These are phyloP conservation scores for Carex kokanica DNA, from an alignment of 176 grass and related monocot species.

Conservation along the genomic window DNA sequence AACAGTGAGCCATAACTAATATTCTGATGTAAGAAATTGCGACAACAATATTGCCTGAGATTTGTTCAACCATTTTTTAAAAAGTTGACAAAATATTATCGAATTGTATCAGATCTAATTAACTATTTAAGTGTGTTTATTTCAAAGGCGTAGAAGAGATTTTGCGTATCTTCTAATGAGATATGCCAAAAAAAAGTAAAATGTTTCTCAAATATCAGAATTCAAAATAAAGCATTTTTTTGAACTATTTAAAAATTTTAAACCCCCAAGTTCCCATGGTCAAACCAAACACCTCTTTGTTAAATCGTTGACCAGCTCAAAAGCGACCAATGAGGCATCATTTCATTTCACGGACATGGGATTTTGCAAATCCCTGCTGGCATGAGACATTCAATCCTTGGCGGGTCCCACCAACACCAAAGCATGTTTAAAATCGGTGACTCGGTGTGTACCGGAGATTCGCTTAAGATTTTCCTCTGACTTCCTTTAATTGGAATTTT, in stretches of 20 bases:
- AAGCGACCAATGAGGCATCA: neutral
- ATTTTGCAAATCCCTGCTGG: neutral
- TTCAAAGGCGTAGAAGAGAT: neutral
- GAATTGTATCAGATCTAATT: neutral
- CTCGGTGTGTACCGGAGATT: conserved; percentile 10
- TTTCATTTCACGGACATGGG: neutral
- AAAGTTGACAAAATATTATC: neutral
- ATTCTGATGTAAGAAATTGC: neutral
- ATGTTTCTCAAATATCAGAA: neutral
- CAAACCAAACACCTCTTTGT: conserved; percentile 16
- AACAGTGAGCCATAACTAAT: too few species aligned
- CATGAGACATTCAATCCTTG: neutral
- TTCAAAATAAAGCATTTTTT: neutral
- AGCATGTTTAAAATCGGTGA: conserved; percentile 12
- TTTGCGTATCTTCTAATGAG: conserved; percentile 15
- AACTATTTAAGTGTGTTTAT: neutral
- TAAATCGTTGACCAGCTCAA: conserved; percentile 3
- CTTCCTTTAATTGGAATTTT: conserved; percentile 29
- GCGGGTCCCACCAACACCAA: conserved; percentile 14
- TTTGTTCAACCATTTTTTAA: neutral
- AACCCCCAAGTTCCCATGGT: neutral
- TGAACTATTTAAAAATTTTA: neutral
- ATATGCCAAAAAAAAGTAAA: conserved; percentile 20
- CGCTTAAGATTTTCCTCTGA: conserved; percentile 25
- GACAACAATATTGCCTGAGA: neutral